Conservation (phyloP, 2,329 filamentous ascomycete species). For the Orbilia javanica region DNA sequence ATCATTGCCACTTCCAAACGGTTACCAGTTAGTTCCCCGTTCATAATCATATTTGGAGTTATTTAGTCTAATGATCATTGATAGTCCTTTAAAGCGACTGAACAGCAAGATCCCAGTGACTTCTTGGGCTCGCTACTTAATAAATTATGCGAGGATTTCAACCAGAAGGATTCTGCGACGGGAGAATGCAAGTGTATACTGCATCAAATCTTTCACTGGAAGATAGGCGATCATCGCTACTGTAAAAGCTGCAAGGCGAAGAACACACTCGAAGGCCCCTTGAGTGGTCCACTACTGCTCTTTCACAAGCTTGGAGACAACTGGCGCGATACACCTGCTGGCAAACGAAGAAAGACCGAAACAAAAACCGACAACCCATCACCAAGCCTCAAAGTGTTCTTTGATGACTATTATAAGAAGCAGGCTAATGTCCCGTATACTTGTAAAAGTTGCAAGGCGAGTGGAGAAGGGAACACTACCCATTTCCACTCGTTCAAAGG, state of each 20-base stretch:
- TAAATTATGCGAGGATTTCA: slow-evolving; percentile 77
- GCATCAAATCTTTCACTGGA: slow-evolving; percentile 93
- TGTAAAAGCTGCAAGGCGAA: slow-evolving; percentile 81
- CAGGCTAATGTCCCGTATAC: slow-evolving; percentile 46
- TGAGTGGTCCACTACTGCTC: slow-evolving; percentile 36
- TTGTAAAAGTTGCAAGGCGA: slow-evolving; percentile 42
- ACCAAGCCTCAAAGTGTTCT: slow-evolving; percentile 47
- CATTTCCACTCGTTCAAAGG: slow-evolving; percentile 54
- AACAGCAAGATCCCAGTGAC: slow-evolving; percentile 53
- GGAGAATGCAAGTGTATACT: slow-evolving; percentile 84
- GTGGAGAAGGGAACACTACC: slow-evolving; percentile 33
- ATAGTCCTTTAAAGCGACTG: slow-evolving; percentile 38
- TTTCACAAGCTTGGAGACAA: slow-evolving; percentile 32
- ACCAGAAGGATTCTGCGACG: slow-evolving; percentile 62
- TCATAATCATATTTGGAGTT: neutral
- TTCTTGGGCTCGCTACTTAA: slow-evolving; percentile 90
- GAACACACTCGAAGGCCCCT: slow-evolving; percentile 4
- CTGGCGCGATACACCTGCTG: slow-evolving; percentile 41
- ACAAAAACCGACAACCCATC: slow-evolving; percentile 28
- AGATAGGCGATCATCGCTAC: slow-evolving; percentile 88
- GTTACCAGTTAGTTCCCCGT: slow-evolving; percentile 26
- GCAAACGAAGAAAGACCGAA: slow-evolving; percentile 29
- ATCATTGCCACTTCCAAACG: slow-evolving; percentile 45
- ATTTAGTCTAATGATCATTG: neutral
- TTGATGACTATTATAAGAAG: slow-evolving; percentile 54